A percentile compares a stretch with the other conserved stretches of the same genome.
Evolutionary conservation across 139 green algal genomes (phyloP).

Genomic region (Chlorella vulgaris): DNA sequence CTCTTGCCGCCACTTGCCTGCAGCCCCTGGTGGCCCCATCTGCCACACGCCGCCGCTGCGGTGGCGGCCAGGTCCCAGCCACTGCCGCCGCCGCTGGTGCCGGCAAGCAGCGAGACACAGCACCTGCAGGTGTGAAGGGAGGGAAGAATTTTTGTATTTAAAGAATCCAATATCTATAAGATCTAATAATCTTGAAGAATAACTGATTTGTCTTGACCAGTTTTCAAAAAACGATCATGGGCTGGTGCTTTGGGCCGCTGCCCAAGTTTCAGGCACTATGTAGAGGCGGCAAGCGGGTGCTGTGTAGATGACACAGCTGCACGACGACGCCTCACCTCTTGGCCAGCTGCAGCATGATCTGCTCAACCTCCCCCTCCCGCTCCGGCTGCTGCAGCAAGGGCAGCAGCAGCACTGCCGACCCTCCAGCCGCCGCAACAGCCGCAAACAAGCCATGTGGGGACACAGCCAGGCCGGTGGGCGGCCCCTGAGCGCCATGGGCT

Average conservation of each 20-base stretch:
- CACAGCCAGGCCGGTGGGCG: not conserved
- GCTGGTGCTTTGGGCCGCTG: too few species aligned
- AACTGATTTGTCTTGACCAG: too few species aligned
- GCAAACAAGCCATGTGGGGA: constrained; percentile 12
- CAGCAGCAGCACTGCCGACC: constrained; percentile 2
- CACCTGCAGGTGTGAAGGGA: not conserved
- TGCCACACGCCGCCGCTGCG: not conserved
- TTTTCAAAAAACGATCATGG: too few species aligned
- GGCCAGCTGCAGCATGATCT: constrained; percentile 7
- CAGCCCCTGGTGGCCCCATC: constrained; percentile 6
- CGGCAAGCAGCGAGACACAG: not conserved
- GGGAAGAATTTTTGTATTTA: not conserved
- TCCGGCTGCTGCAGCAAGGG: constrained; percentile 6
- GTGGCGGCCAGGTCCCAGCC: constrained; percentile 1
- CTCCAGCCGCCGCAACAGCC: not conserved
- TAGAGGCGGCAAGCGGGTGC: too few species aligned
- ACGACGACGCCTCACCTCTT: constrained; percentile 8
- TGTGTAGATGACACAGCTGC: too few species aligned
- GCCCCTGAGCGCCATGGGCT: too few species aligned
- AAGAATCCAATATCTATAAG: too few species aligned
- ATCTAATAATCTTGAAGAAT: too few species aligned
- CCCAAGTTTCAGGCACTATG: too few species aligned
- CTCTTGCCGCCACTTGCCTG: not conserved
- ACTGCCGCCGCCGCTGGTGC: not conserved
- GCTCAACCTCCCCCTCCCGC: not conserved